Evolutionary conservation across 2,329 filamentous ascomycete genomes (phyloP).

Genomic region (Paraphoma chrysanthemicola): DNA sequence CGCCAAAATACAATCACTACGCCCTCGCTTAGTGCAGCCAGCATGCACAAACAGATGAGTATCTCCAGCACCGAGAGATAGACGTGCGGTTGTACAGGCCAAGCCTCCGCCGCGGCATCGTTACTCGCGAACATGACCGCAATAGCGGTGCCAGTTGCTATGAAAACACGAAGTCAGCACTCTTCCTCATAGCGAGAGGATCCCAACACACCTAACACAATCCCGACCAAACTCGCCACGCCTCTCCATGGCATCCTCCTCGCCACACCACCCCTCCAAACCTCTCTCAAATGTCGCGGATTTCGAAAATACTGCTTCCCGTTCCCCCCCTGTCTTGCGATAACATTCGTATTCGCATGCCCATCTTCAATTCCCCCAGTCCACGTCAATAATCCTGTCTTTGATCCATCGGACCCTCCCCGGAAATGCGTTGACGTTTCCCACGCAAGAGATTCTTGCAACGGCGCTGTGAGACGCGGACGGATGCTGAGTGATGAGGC

Average conservation of each 20-base stretch:
- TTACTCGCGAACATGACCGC: constrained; percentile 25
- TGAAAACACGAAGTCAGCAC: background rate
- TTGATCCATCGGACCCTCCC: background rate
- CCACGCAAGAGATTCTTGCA: background rate
- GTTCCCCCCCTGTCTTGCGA: background rate
- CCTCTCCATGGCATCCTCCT: constrained; percentile 27
- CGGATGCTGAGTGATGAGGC: background rate
- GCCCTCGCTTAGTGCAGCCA: constrained; percentile 27
- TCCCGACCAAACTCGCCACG: background rate
- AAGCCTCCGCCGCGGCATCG: constrained; percentile 13
- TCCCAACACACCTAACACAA: background rate
- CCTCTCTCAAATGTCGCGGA: constrained; percentile 7
- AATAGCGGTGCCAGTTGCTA: constrained; percentile 24
- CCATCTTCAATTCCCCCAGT: background rate
- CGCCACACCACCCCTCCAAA: background rate
- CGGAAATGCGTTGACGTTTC: background rate
- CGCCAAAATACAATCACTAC: constrained; percentile 29
- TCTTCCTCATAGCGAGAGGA: background rate
- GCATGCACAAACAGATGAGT: constrained; percentile 23
- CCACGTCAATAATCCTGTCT: background rate
- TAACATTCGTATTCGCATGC: no score
- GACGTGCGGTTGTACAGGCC: constrained; percentile 27
- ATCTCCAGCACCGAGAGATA: constrained; percentile 30
- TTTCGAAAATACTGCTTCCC: constrained; percentile 5
- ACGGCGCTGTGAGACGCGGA: background rate